These are phyloP conservation scores for Colletotrichum orbiculare DNA, from an alignment of 2,329 filamentous ascomycete species.

Conservation along the genomic window DNA sequence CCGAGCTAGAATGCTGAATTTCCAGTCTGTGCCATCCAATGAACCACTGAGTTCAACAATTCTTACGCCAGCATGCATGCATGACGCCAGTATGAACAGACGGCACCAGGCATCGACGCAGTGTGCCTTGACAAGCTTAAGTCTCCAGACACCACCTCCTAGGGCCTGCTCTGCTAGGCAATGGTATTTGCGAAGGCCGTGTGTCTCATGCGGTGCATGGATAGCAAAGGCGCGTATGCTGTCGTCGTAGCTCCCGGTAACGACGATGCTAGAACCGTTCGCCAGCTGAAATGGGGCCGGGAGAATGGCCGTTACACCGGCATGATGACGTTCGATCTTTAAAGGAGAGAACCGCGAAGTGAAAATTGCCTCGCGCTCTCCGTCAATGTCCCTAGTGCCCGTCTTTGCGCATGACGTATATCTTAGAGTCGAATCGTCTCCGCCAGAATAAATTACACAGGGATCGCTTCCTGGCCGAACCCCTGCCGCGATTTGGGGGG, in stretches of 20 bases:
- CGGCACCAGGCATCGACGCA: slow-evolving; percentile 41
- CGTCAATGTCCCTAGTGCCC: no score
- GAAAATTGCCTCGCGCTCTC: slow-evolving; percentile 11
- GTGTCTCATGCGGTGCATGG: slow-evolving; percentile 51
- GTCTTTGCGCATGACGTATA: slow-evolving; percentile 50
- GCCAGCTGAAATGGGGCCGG: slow-evolving; percentile 64
- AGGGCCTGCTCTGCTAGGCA: slow-evolving; percentile 74
- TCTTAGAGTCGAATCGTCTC: slow-evolving; percentile 77
- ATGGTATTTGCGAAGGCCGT: slow-evolving; percentile 55
- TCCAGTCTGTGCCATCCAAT: slow-evolving; percentile 58
- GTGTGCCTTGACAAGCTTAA: slow-evolving; percentile 68
- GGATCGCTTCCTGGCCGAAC: slow-evolving; percentile 32
- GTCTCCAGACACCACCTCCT: slow-evolving; percentile 86
- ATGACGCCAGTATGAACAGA: slow-evolving; percentile 78
- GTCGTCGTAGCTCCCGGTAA: slow-evolving; percentile 96
- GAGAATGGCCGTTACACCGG: slow-evolving; percentile 88
- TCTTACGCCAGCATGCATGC: slow-evolving; percentile 89
- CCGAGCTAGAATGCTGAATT: slow-evolving; percentile 72
- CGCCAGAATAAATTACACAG: slow-evolving; percentile 72
- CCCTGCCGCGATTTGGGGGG: slow-evolving; percentile 43
- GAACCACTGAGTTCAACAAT: slow-evolving; percentile 63
- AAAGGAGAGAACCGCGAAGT: slow-evolving; percentile 38
- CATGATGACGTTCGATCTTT: slow-evolving; percentile 65
- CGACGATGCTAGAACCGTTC: slow-evolving; percentile 65
- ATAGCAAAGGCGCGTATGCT: slow-evolving; percentile 75